These are phyloP conservation scores for Hyaloscypha finlandica DNA, from an alignment of 495 filamentous ascomycete genomes.

Conservation along the genomic window DNA sequence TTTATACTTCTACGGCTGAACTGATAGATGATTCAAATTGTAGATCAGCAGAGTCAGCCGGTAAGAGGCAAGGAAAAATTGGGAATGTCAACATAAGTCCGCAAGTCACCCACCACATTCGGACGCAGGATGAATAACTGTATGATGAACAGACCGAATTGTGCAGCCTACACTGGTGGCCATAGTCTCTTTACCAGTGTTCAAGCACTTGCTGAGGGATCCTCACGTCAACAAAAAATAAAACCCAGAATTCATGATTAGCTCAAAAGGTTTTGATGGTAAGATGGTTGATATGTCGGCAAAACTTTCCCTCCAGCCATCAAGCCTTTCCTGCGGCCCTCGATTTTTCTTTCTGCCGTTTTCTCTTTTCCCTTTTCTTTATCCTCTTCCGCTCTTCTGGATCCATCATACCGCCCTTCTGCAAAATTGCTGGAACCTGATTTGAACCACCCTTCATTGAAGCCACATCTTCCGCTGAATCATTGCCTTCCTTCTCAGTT, in stretches of 20 bases:
- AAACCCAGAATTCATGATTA: not conserved
- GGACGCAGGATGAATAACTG: no score
- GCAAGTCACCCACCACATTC: no score
- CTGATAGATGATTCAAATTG: no score
- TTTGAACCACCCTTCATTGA: not conserved
- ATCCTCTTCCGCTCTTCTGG: constrained; percentile 3
- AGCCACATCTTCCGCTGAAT: not conserved
- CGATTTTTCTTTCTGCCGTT: not conserved
- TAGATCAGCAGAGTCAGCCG: no score
- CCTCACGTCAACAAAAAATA: not conserved
- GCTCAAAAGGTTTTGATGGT: not conserved
- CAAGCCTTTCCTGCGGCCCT: not conserved
- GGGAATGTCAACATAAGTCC: no score
- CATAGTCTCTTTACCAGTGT: not conserved
- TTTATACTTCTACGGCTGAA: no score
- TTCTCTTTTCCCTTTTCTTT: constrained; percentile 7
- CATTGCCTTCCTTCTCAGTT: not conserved
- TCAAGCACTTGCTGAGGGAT: not conserved
- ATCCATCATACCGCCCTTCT: not conserved
- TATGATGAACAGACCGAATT: not conserved
- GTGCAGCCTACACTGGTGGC: not conserved
- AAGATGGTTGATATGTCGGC: not conserved
- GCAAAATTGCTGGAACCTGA: not conserved
- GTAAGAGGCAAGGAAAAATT: no score
- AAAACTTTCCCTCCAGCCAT: not conserved